A percentile compares a stretch with the other conserved stretches of the same genome.
These are phyloP conservation scores for Tolypocladium tropicale DNA, from an alignment of 2,329 filamentous ascomycete genomes.

Conservation along the genomic window DNA sequence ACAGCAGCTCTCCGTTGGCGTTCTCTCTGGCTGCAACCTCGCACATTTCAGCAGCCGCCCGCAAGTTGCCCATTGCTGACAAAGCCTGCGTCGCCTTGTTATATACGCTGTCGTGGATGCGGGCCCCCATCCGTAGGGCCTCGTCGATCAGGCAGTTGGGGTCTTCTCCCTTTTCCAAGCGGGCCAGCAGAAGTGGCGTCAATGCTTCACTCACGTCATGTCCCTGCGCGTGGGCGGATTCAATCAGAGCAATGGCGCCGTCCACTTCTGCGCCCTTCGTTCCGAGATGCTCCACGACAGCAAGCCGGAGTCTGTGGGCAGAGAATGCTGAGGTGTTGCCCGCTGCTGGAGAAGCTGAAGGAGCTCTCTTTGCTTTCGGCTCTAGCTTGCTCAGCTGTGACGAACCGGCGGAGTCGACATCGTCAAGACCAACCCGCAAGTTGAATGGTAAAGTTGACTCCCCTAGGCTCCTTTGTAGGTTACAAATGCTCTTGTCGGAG, in stretches of 20 bases:
- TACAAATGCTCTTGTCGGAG: constrained; percentile 14
- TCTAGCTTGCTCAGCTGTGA: neutral
- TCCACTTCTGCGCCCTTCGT: constrained; percentile 15
- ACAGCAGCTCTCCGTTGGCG: constrained; percentile 23
- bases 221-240: constrained; percentile 26
- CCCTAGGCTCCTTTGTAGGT: constrained; percentile 4
- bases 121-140: constrained; percentile 14
- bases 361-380: neutral
- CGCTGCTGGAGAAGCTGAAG: neutral
- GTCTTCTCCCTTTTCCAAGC: constrained; percentile 22
- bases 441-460: neutral
- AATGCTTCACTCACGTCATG: constrained; percentile 30
- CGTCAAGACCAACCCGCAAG: neutral
- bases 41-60: constrained; percentile 21
- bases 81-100: constrained; percentile 24
- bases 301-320: constrained; percentile 28
- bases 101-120: constrained; percentile 24
- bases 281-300: constrained; percentile 31
- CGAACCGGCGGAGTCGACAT: neutral
- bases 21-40: constrained; percentile 25
- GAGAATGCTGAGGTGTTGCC: neutral
- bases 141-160: constrained; percentile 15
- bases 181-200: constrained; percentile 27
- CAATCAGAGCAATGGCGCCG: constrained; percentile 28
- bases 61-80: constrained; percentile 15